Evolutionary conservation across 352 stramenopile species (phyloP).

Genomic region (Thraustotheca clavata): DNA sequence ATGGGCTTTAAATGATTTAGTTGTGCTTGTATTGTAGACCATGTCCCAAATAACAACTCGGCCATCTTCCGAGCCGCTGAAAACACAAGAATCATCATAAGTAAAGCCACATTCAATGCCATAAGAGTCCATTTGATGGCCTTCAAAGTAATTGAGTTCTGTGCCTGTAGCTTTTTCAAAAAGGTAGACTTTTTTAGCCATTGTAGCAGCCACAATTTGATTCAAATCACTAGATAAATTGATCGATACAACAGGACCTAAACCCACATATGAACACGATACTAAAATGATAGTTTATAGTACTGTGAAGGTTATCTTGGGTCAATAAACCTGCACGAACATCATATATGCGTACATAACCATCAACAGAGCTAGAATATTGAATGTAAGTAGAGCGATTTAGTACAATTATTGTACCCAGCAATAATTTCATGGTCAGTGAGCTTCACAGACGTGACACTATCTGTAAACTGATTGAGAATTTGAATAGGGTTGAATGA

Average conservation of each 20-base stretch:
- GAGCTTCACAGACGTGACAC: conserved; percentile 74
- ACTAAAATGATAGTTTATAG: neutral
- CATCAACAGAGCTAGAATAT: conserved; percentile 61
- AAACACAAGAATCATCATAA: conserved; percentile 46
- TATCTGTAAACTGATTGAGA: conserved; percentile 83
- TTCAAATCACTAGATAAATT: conserved; percentile 60
- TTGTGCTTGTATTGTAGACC: neutral
- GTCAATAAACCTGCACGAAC: conserved; percentile 43
- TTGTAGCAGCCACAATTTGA: conserved; percentile 50
- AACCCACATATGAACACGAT: neutral
- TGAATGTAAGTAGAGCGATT: neutral
- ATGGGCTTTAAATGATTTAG: conserved; percentile 44
- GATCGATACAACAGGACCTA: conserved; percentile 71
- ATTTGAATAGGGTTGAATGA: conserved; percentile 73
- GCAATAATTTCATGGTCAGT: conserved; percentile 74
- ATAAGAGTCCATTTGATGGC: conserved; percentile 54
- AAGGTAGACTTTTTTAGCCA: conserved; percentile 32
- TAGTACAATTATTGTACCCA: conserved; percentile 31
- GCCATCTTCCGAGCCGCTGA: conserved; percentile 73
- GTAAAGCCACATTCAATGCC: conserved; percentile 63
- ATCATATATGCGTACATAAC: conserved; percentile 77
- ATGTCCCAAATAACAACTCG: conserved; percentile 55
- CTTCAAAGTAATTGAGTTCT: conserved; percentile 68
- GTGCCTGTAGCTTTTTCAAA: conserved; percentile 56
- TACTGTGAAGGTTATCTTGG: conserved; percentile 19